phyloP scores from a whole-genome alignment of 768 basidiomycete species.

The Macrolepiota fuliginosa region DNA sequence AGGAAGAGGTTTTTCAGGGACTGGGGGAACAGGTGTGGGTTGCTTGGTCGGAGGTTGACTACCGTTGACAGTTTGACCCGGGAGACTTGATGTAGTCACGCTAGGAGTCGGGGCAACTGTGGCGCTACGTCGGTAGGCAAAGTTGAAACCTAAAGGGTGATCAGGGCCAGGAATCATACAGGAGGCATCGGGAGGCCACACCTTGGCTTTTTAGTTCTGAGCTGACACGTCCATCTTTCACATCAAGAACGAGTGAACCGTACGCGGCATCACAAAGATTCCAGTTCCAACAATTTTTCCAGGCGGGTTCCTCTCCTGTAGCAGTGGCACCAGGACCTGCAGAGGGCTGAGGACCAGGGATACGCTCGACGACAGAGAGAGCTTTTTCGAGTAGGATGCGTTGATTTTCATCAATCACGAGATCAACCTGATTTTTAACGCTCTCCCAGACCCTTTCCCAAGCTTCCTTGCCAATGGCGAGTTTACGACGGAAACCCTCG shows the following conservation, averaged over 20 bases:
- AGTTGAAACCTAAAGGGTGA: constrained; percentile 78
- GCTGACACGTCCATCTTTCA: constrained; percentile 90
- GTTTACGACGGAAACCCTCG: constrained; percentile 83
- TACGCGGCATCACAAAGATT: constrained; percentile 95
- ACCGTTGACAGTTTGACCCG: constrained; percentile 30
- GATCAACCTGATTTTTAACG: constrained; percentile 88
- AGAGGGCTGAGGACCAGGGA: constrained; percentile 57
- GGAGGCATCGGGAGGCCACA: constrained; percentile 26
- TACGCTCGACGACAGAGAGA: constrained; percentile 75
- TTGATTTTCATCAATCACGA: constrained; percentile 89
- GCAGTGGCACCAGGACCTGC: constrained; percentile 45
- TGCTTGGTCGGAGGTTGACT: constrained; percentile 36
- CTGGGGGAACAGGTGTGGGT: constrained; percentile 28
- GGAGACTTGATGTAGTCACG: constrained; percentile 52
- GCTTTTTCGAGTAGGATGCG: constrained; percentile 87
- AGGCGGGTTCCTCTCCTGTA: constrained; percentile 82
- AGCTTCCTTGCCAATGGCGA: constrained; percentile 69
- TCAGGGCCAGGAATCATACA: background rate
- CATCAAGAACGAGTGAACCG: constrained; percentile 82
- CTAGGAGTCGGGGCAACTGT: constrained; percentile 58
- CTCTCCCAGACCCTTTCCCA: constrained; percentile 96
- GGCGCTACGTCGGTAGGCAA: constrained; percentile 82
- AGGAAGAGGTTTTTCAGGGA: constrained; percentile 27
- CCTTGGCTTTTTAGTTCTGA: constrained; percentile 93
- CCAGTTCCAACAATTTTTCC: constrained; percentile 99